Evolutionary conservation across 768 basidiomycete genomes (phyloP).

Genomic region (Boletus sp.): DNA sequence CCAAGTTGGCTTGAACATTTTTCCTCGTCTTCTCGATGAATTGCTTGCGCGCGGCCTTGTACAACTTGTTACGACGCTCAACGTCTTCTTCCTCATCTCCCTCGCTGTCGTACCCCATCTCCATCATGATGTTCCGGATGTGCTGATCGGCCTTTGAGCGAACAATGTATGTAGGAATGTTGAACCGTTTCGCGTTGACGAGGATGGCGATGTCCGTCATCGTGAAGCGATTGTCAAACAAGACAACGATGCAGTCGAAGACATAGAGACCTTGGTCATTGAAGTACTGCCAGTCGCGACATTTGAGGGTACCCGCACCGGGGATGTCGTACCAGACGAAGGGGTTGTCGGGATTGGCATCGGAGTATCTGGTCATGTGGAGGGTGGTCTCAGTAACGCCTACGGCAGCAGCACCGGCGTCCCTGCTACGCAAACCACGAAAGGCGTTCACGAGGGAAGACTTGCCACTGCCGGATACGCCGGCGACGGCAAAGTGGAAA

Average conservation of each 20-base stretch:
- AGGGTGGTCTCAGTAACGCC: background rate
- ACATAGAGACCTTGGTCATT: background rate
- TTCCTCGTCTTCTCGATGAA: constrained; percentile 8
- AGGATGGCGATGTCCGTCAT: background rate
- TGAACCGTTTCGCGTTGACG: background rate
- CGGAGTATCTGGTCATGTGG: background rate
- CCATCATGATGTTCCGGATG: background rate
- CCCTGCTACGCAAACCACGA: background rate
- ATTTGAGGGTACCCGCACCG: background rate
- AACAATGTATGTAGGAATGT: background rate
- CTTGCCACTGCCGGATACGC: background rate
- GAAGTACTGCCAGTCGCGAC: background rate
- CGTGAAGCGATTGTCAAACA: background rate
- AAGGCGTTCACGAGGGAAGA: background rate
- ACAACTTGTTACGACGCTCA: background rate
- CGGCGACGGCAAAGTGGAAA: background rate
- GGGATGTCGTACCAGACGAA: background rate
- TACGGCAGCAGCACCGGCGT: background rate
- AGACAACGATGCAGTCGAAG: background rate
- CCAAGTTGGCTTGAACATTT: constrained; percentile 14
- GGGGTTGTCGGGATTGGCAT: background rate
- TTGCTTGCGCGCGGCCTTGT: constrained; percentile 6
- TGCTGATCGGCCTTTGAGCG: background rate
- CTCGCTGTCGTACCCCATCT: background rate
- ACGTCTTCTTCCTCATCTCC: background rate